Evolutionary conservation across 2,329 filamentous ascomycete species (phyloP), one percentile per base, ranked within the genome.

Genomic region (Dactylellina sp.): DNA sequence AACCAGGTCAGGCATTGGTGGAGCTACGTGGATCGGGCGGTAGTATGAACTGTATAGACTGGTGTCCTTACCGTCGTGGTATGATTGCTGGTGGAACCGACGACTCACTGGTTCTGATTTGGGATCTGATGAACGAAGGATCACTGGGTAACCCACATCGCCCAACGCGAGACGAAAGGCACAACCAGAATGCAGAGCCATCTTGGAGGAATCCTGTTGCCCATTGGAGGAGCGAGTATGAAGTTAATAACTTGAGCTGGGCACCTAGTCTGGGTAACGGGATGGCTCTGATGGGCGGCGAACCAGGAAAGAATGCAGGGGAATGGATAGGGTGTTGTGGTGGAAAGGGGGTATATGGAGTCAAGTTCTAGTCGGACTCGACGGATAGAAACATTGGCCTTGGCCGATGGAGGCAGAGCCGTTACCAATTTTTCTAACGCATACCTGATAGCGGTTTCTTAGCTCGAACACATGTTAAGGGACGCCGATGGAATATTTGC

Each of bases 1-100:
- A 99, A 82, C 95, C 95, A 0, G 95, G 95, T 4, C 95, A 97
- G 81, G 95, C 95, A 1, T 86, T 99, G 2, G 87, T 99, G 24
- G 95, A 99, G 81, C 88, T 99, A 39, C 91, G 91, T 52, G 95
- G 95, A 20, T 94, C 99, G 80, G 87, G 88, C 20, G 91, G 92
- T 2, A 82, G 92, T 6, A 87, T 99, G 66, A 98, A 96, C 82
- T 95, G 91, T 79, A 91, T 98, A 71, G 95, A 99, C 82, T 99
- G 95, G 95, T 96, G 92, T 7, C 94, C 93, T 0, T 87, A 88
- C 63, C 87, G 93, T 71, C 87, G 95, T 78, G 95, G 95, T 22
- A 91, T 93, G 76, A 87, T 99, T 16, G 94, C 94, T 14, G 96
- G 92, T 0, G 95, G 95, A 35, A 95, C 86, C 4, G 95, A 99